Evolutionary conservation across 305 asterid species (phyloP), one percentile per base, ranked within the genome.

Genomic region (Withania somnifera): DNA sequence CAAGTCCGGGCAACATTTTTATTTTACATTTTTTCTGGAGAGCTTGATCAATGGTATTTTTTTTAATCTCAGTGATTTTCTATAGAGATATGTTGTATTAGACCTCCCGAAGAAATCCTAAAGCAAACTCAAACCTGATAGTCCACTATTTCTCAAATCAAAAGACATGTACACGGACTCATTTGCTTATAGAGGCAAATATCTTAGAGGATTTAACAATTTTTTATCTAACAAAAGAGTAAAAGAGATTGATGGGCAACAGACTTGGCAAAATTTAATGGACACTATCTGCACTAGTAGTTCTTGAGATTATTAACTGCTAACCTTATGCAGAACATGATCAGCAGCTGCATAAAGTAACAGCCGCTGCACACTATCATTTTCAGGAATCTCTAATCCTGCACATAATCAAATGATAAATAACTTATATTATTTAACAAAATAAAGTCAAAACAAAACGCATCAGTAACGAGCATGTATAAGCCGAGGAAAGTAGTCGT

Each of bases 381-480:
- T 94, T 67, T 82, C 89, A 36, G 98, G 92, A 85, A 94, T 90
- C 84, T 89, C 91, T 87, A 91, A 90, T 81, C 97, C 98, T 96
- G 93, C 57, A 45, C 58, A 45, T 13, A 24, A 45, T 57, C 78
- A 45, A 71, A 42, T 7, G 57, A 71, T 45, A 71, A 71, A 71
- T 45, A 71, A 0, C 11, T 24, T 24, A 71, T 45, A 34, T 42
- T 6, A 13, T 47, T 45, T 42, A 45, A 42, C 34, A 7, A 45
- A 71, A 71, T 22, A 42, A 0, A 32, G 75, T 22, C 77, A 30
- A 58, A 57, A 50, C 67, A 22, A 36, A 40, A 73, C 6, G 36
- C 47, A 32, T n/a, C 54, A 80, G 83, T 6, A 45, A 14, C 61
- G 77, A 2, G 19, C 34, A 71, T 71, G 13, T 22, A 22, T 40